These are phyloP conservation scores for Leishmania martiniquensis DNA, from an alignment of 208 protist species.

Conservation along the genomic window DNA sequence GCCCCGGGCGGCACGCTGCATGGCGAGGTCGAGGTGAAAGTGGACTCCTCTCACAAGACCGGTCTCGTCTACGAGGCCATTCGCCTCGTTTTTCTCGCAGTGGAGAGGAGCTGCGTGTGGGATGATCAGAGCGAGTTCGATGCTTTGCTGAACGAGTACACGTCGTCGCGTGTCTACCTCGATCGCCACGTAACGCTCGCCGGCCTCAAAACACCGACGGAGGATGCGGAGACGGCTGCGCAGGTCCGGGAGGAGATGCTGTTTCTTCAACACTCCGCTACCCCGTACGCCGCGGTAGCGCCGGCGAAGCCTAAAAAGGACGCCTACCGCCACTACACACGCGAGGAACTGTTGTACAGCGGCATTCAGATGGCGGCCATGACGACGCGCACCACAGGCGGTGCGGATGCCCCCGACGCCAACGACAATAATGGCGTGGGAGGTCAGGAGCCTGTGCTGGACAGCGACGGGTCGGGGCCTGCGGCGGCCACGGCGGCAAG, in stretches of 20 bases:
- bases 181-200: conserved; percentile 59
- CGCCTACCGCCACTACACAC: conserved; percentile 29
- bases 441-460: conserved; percentile 12
- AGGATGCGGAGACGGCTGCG: conserved; percentile 46
- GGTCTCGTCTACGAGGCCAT: conserved; percentile 43
- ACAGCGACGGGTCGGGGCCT: neutral
- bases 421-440: neutral
- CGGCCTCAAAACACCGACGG: conserved; percentile 36
- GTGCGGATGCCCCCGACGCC: neutral
- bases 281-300: conserved; percentile 49
- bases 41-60: conserved; percentile 25
- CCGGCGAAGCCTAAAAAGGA: conserved; percentile 36
- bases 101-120: conserved; percentile 50
- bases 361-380: conserved; percentile 19
- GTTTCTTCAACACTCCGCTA: conserved; percentile 51
- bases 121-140: conserved; percentile 74
- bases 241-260: conserved; percentile 55
- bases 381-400: conserved; percentile 19
- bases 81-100: conserved; percentile 42
- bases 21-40: conserved; percentile 41
- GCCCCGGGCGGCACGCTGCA: conserved; percentile 31
- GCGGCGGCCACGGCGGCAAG: neutral
- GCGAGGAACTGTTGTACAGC: conserved; percentile 20
- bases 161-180: conserved; percentile 56
- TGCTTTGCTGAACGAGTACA: conserved; percentile 54